Evolutionary conservation across 495 filamentous ascomycete genomes (phyloP).

Genomic region (Penicillium angulare): DNA sequence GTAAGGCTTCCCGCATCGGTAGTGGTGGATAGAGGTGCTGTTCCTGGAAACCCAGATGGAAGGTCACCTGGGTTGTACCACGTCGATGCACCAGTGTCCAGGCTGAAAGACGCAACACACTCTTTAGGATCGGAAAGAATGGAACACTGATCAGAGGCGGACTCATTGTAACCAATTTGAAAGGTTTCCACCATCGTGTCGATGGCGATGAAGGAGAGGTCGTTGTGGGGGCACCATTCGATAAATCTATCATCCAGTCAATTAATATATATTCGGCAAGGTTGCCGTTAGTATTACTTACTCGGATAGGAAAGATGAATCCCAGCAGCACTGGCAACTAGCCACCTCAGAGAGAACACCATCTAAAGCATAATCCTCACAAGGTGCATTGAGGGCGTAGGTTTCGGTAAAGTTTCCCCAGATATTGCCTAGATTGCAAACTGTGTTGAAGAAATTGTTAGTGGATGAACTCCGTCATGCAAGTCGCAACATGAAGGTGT

Average conservation of each 20-base stretch:
- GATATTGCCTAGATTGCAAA: conserved; percentile 1
- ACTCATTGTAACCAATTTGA: background rate
- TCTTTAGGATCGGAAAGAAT: background rate
- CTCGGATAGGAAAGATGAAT: conserved; percentile 1
- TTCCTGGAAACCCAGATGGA: conserved; percentile 1
- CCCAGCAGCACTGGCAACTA: conserved; percentile 3
- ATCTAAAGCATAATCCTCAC: background rate
- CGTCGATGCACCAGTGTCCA: background rate
- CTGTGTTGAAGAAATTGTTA: background rate
- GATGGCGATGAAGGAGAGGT: background rate
- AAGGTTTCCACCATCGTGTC: background rate
- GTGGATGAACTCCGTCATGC: background rate
- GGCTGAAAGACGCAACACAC: background rate
- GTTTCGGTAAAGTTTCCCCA: conserved; percentile 1
- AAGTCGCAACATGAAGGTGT: background rate
- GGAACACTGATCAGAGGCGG: background rate
- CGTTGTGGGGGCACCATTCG: background rate
- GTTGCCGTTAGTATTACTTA: background rate
- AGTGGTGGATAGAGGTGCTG: background rate
- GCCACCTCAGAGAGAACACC: background rate
- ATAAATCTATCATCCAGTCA: background rate
- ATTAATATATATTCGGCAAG: background rate
- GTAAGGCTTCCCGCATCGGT: conserved; percentile 1
- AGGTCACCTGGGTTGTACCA: conserved; percentile 3
- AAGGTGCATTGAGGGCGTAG: background rate